Conservation (phyloP, 768 basidiomycete genomes). For the Leucosporidium yakuticum region DNA sequence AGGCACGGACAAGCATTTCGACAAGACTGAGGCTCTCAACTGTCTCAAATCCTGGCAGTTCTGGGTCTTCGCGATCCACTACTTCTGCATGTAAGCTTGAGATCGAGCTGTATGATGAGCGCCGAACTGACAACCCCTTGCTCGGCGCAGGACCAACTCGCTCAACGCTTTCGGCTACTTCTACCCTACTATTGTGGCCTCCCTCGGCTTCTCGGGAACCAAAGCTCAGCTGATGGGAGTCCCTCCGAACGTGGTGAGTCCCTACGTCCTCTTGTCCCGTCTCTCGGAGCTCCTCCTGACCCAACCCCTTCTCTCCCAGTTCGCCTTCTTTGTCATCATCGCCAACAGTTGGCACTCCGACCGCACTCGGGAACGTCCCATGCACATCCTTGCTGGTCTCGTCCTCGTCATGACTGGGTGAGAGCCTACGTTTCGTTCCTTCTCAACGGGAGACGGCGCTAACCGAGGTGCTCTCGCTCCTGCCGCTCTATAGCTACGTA, state of each 20-base stretch:
- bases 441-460: not conserved
- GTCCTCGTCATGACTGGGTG: conserved; percentile 26
- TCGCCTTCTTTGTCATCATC: conserved; percentile 35
- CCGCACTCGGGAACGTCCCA: conserved; percentile 30
- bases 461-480: too few species aligned
- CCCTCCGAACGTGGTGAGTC: conserved; percentile 16
- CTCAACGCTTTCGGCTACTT: conserved; percentile 26
- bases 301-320: conserved; percentile 19
- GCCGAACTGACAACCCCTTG: too few species aligned
- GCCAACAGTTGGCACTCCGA: conserved; percentile 40
- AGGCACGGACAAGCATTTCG: conserved; percentile 28
- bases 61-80: conserved; percentile 16
- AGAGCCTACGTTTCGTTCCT: not conserved
- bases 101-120: too few species aligned
- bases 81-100: conserved; percentile 11
- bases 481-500: conserved; percentile 39
- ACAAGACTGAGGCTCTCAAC: conserved; percentile 5
- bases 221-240: conserved; percentile 16
- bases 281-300: conserved; percentile 34
- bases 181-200: conserved; percentile 13
- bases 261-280: not conserved
- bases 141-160: not conserved
- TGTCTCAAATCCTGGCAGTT: conserved; percentile 21
- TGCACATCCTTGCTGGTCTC: conserved; percentile 38
- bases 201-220: conserved; percentile 16